phyloP scores from a whole-genome alignment of 768 basidiomycete genomes.

The Russula virescens region DNA sequence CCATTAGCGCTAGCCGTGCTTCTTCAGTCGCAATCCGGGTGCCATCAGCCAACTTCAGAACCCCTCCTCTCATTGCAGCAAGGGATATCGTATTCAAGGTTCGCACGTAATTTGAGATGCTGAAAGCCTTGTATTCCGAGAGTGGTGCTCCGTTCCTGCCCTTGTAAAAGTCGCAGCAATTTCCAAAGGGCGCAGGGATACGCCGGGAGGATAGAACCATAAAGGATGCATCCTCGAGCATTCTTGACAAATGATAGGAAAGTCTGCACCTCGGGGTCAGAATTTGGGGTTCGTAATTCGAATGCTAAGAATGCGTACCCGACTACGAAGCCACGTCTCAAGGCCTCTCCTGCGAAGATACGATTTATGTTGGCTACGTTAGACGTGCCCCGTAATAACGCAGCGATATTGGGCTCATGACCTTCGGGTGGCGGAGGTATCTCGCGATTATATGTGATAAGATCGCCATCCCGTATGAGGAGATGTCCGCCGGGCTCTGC shows the following conservation, averaged over 20 bases:
- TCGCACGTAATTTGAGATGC: background rate
- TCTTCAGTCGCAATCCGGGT: background rate
- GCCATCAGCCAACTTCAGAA: background rate
- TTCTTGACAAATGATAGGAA: background rate
- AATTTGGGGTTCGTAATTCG: background rate
- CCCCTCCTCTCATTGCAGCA: background rate
- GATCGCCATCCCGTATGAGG: background rate
- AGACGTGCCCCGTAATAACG: background rate
- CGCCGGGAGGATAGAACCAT: background rate
- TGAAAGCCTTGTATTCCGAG: background rate
- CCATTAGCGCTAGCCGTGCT: background rate
- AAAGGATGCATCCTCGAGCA: background rate
- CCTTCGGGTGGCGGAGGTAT: background rate
- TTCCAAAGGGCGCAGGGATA: background rate
- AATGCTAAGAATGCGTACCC: background rate
- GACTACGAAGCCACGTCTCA: background rate
- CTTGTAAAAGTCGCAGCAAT: background rate
- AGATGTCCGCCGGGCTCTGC: slow-evolving; percentile 9
- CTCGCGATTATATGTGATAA: background rate
- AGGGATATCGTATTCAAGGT: background rate
- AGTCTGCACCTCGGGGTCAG: background rate
- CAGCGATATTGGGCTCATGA: background rate
- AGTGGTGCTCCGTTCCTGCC: background rate
- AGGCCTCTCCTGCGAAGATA: background rate
- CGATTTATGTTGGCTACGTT: background rate